Base-by-base conservation (phyloP, 2,329 filamentous ascomycete genomes). In the Plectosphaerella cucumerina region DNA sequence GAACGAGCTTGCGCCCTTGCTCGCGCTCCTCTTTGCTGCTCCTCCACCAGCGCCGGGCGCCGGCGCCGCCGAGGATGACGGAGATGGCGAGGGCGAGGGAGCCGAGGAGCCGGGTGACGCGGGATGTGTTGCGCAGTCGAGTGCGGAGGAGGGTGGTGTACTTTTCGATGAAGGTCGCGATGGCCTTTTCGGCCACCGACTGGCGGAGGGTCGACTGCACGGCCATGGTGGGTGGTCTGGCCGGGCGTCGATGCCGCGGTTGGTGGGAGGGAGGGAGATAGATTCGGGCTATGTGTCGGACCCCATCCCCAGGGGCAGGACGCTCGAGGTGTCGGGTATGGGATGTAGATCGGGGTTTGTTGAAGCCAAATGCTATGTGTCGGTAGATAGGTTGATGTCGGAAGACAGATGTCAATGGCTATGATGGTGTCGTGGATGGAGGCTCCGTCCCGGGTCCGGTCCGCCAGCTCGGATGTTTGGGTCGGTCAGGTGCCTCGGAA, bases 161-260 rank as follows among this genome's bases (percentile, higher is more conserved):
- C 60, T 80, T 83, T 48, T 82, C 75, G 61, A 85, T 66, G 50
- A 90, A 81, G 42, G 76, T 74, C 33, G 82, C 76, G 62, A 91
- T 73, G 62, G 86, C 81, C 69, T 87, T 84, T 68, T 88, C 81
- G 59, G 82, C 79, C 45, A 75, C 78, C 59, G 81, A 79, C 59
- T 77, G 75, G 58, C 84, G 84, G 60, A 97, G 78, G 5, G 88
- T 96, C 50, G 93, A 97, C 74, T 96, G 92, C 57, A 79, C 87
- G 56, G 90, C 89, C 93, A 97, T 97, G 53, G 52, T 62, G 50
- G 43, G 49, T 53, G 57, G 55, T 50, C 23, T 34, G 12, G 26
- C n/a, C 50, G 57, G 55, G 54, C 58, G 58, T 56, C 44, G 51
- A 41, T 47, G 50, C 22, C 35, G 45, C 20, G n/a, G n/a, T n/a